Base-by-base conservation (phyloP, 176 grass and related monocot species). In the Oryza officinalis region DNA sequence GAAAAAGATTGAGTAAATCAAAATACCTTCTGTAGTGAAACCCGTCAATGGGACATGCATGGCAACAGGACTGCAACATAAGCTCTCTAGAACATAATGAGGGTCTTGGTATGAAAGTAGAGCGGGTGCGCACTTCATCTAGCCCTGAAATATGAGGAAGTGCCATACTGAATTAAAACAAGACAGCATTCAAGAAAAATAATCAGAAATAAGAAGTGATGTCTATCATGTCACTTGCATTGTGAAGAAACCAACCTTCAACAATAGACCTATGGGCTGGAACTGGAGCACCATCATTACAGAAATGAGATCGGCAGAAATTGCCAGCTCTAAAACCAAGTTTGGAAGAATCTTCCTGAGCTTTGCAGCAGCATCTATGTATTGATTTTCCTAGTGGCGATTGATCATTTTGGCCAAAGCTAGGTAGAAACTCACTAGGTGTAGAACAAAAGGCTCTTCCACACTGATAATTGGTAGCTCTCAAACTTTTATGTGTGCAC, bases 21-120 rank as follows among this genome's bases (percentile, higher is more conserved):
- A 37, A n/a, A 83, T 59, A 88, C 96, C 93, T 94, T 90, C 82
- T 89, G 83, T 69, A 83, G 38, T 83, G 60, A 86, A 80, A 65
- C 35, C 91, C 88, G 70, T 94, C 87, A 67, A 49, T 80, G 73
- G 67, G 79, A 66, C 67, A 91, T 25, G 49, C 78, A 80, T 47
- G 41, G 63, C 87, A 95, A 79, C 88, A 87, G 78, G 80, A 88
- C 69, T 78, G 87, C 75, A 87, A 74, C 11, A 66, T 32, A 65
- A 80, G 67, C 64, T 87, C 79, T 86, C 72, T 68, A 80, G 87
- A 74, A 90, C 87, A 88, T 65, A 88, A 37, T 22, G 80, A 72
- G 66, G 78, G 12, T 66, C 84, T 85, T 86, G 81, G 65, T 40
- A 52, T 49, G 27, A 84, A 69, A 74, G 78, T 82, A 22, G 74